Percentiles rank a stretch among this genome's conserved stretches.
Evolutionary conservation across 257 asterid genomes (phyloP).

Genomic region (Fraxinus quadrangulata): DNA sequence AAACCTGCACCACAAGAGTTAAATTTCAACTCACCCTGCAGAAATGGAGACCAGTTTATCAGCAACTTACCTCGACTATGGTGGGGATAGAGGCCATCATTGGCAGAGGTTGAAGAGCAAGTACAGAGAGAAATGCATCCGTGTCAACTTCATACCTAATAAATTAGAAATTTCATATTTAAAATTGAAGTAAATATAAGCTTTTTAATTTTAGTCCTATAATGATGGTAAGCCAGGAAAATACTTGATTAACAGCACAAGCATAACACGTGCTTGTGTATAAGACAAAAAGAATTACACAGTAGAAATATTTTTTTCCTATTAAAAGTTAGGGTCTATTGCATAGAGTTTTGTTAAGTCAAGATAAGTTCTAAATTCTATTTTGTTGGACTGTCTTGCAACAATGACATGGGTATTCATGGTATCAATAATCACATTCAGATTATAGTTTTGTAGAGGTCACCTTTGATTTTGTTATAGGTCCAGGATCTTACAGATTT

Average conservation of each 20-base stretch:
- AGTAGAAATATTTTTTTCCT: not conserved
- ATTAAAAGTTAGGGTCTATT: not conserved
- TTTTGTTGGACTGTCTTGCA: not conserved
- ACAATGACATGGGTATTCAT: not conserved
- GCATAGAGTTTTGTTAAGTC: not conserved
- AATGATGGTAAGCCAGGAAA: not conserved
- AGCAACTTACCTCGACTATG: slow-evolving; percentile 73
- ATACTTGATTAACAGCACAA: not conserved
- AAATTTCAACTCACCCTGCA: slow-evolving; percentile 16
- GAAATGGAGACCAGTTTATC: slow-evolving; percentile 10
- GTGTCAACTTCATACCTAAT: slow-evolving; percentile 89
- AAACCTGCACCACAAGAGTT: slow-evolving; percentile 57
- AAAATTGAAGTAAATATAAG: slow-evolving; percentile 12
- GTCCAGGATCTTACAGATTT: not conserved
- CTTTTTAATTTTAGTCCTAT: not conserved
- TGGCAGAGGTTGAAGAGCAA: slow-evolving; percentile 93
- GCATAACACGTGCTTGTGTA: not conserved
- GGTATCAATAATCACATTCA: not conserved
- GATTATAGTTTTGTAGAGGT: not conserved
- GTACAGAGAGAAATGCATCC: slow-evolving; percentile 91
- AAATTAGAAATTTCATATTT: slow-evolving; percentile 17
- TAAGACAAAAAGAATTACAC: not conserved
- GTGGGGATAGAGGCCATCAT: slow-evolving; percentile 79
- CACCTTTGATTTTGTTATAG: not conserved
- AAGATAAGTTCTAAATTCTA: not conserved